phyloP scores from a whole-genome alignment of 768 basidiomycete species.

The Pholiota conissans region DNA sequence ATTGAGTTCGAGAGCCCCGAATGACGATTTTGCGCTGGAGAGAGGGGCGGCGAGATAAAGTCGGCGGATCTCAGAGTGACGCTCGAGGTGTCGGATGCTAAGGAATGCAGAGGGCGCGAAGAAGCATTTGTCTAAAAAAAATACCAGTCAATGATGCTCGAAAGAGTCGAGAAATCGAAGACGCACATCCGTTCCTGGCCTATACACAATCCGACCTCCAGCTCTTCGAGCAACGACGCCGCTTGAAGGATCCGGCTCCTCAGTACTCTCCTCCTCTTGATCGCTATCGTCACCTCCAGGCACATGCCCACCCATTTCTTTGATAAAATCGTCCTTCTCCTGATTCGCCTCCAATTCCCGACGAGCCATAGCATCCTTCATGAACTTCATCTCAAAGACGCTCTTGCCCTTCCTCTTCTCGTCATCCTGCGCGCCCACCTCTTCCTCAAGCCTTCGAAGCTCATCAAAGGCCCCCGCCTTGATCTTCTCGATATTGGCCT shows the following conservation, averaged over 20 bases:
- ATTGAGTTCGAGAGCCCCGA: conserved; percentile 14
- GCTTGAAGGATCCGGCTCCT: conserved; percentile 24
- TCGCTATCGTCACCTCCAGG: conserved; percentile 30
- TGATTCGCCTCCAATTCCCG: conserved; percentile 56
- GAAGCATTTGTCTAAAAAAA: conserved; percentile 17
- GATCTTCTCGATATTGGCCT: conserved; percentile 52
- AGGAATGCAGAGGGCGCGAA: conserved; percentile 26
- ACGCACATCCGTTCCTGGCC: conserved; percentile 48
- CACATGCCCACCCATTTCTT: conserved; percentile 54
- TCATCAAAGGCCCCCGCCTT: conserved; percentile 78
- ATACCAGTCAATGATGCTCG: not conserved
- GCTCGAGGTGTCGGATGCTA: conserved; percentile 61
- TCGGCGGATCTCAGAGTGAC: conserved; percentile 66
- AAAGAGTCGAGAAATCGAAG: not conserved
- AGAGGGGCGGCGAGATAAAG: conserved; percentile 40
- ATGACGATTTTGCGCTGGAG: conserved; percentile 21
- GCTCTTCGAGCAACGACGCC: conserved; percentile 52
- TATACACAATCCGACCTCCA: conserved; percentile 67
- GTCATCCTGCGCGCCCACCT: conserved; percentile 26
- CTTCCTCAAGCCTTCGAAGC: conserved; percentile 50
- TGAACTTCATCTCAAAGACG: conserved; percentile 96
- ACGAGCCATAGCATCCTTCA: conserved; percentile 87
- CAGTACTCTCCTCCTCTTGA: conserved; percentile 27
- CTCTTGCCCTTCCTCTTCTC: conserved; percentile 56
- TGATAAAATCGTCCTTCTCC: conserved; percentile 71